Evolutionary conservation across 768 basidiomycete species (phyloP).

Genomic region (Russula abietina): DNA sequence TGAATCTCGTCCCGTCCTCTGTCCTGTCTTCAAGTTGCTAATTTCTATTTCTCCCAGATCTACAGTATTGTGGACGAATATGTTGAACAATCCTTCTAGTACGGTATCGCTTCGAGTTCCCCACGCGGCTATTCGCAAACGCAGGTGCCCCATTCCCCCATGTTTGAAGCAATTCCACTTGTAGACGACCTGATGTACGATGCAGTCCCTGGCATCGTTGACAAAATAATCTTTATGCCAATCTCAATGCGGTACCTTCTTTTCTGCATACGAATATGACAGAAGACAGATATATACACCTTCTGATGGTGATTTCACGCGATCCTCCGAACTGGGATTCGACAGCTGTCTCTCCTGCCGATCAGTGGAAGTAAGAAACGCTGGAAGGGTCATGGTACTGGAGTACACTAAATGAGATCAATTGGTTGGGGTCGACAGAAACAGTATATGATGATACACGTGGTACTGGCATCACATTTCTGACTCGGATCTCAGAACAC

Average conservation of each 20-base stretch:
- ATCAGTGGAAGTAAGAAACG: background rate
- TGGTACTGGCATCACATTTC: background rate
- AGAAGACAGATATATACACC: background rate
- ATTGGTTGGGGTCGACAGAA: background rate
- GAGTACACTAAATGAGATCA: background rate
- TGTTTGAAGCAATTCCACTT: background rate
- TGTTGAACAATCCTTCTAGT: too few relatives aligned
- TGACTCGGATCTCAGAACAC: background rate
- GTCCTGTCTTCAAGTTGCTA: too few relatives aligned
- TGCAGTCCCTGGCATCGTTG: background rate
- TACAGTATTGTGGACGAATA: too few relatives aligned
- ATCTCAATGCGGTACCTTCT: background rate
- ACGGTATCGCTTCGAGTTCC: too few relatives aligned
- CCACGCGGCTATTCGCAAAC: background rate
- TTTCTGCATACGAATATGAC: background rate
- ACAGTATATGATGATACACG: background rate
- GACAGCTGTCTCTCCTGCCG: background rate
- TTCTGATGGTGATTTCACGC: background rate
- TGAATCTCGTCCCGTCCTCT: background rate
- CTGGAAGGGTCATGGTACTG: background rate
- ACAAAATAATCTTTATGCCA: background rate
- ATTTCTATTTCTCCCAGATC: too few relatives aligned
- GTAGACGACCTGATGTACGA: background rate
- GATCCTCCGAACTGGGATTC: background rate
- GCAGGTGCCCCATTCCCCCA: background rate